These are phyloP conservation scores for Irpex sp. DNA, from an alignment of 1,284 basidiomycete genomes.

Conservation along the genomic window DNA sequence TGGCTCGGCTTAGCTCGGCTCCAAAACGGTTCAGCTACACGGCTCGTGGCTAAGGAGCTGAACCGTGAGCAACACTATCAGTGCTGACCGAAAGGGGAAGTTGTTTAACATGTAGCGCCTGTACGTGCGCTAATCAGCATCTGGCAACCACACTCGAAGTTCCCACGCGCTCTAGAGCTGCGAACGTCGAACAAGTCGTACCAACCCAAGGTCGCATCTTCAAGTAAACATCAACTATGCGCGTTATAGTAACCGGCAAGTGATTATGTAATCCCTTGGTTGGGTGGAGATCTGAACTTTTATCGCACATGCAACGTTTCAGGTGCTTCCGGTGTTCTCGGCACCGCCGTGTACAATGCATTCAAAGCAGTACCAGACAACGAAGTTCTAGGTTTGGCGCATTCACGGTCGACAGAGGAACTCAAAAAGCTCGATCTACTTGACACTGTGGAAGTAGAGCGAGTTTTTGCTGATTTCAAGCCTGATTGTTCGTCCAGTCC, in stretches of 20 bases:
- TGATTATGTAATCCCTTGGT: neutral
- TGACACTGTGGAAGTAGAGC: slow-evolving; percentile 44
- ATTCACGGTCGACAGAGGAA: slow-evolving; percentile 52
- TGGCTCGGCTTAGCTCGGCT: too few relatives aligned
- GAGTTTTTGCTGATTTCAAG: slow-evolving; percentile 46
- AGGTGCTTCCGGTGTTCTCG: slow-evolving; percentile 80
- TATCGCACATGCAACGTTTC: slow-evolving; percentile 1
- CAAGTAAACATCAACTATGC: neutral
- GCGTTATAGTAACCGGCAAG: slow-evolving; percentile 48
- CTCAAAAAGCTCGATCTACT: slow-evolving; percentile 61
- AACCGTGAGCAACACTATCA: too few relatives aligned
- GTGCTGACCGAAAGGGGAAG: too few relatives aligned
- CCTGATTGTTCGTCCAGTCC: slow-evolving; percentile 58
- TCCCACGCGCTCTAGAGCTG: neutral
- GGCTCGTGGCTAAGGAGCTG: too few relatives aligned
- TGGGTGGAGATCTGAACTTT: neutral
- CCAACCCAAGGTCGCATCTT: neutral
- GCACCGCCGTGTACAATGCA: slow-evolving; percentile 59
- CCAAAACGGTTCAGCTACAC: too few relatives aligned
- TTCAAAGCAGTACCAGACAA: slow-evolving; percentile 41
- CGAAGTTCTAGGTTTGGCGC: slow-evolving; percentile 58
- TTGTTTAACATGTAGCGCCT: too few relatives aligned
- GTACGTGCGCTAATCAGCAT: too few relatives aligned
- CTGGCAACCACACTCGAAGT: neutral
- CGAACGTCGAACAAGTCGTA: neutral